A percentile compares a stretch with the other conserved stretches of the same genome.
phyloP scores from a whole-genome alignment of 768 basidiomycete species.

The Hortiboletus flavorubellus region DNA sequence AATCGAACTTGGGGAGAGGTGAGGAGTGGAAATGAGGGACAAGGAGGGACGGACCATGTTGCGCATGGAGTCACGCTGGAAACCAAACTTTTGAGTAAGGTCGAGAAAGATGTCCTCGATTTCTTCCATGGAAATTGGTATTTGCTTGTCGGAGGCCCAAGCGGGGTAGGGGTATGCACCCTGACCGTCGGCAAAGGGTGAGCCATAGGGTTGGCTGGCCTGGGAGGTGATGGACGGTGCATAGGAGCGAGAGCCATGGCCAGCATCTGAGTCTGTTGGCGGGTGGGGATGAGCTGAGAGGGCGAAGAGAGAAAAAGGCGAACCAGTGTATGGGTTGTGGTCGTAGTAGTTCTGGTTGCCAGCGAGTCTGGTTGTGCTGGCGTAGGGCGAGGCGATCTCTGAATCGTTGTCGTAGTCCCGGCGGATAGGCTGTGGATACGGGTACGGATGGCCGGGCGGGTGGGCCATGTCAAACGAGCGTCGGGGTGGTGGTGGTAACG shows the following conservation, averaged over 20 bases:
- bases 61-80: constrained; percentile 93
- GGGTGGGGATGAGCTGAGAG: neutral
- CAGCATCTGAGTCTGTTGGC: constrained; percentile 27
- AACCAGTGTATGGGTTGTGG: constrained; percentile 22
- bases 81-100: constrained; percentile 97
- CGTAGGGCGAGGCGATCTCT: constrained; percentile 53
- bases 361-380: constrained; percentile 56
- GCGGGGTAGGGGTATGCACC: constrained; percentile 83
- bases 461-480: constrained; percentile 34
- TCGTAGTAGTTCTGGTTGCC: constrained; percentile 38
- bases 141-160: constrained; percentile 89
- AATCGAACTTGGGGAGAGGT: constrained; percentile 70
- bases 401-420: constrained; percentile 47
- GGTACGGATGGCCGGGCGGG: constrained; percentile 38
- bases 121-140: constrained; percentile 96
- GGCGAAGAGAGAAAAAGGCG: neutral
- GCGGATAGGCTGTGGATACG: constrained; percentile 30
- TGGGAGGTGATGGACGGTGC: constrained; percentile 60
- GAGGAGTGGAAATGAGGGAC: neutral
- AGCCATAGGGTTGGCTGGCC: constrained; percentile 53
- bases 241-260: constrained; percentile 42
- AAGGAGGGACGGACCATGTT: constrained; percentile 66
- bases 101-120: constrained; percentile 99
- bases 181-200: constrained; percentile 56
- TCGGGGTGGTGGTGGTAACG: constrained; percentile 8